Evolutionary conservation across 2,329 filamentous ascomycete species (phyloP).

Genomic region (Monilinia fructigena): DNA sequence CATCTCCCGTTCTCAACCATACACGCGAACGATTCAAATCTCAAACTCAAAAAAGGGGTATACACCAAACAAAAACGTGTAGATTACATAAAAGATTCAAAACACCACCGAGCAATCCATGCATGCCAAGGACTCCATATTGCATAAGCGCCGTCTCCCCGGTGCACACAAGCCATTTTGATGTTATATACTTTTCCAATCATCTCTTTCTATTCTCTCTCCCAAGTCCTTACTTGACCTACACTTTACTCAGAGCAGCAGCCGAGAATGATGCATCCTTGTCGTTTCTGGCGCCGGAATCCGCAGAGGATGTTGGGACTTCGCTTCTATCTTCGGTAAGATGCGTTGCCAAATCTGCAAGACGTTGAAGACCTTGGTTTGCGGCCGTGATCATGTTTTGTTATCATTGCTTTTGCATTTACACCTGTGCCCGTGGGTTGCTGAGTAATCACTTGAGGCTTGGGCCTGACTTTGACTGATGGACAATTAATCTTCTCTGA

Average conservation of each 20-base stretch:
- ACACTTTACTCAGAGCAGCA: not conserved
- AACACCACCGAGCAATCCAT: constrained; percentile 8
- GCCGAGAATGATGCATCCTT: not conserved
- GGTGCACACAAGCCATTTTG: not conserved
- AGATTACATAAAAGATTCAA: not conserved
- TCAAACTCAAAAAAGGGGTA: constrained; percentile 7
- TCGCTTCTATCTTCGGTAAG: constrained; percentile 17
- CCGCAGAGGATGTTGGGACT: not conserved
- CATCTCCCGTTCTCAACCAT: too few relatives aligned
- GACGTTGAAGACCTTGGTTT: constrained; percentile 51
- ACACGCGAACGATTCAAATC: not conserved
- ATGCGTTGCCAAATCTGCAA: constrained; percentile 51
- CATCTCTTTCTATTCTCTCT: not conserved
- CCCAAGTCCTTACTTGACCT: not conserved
- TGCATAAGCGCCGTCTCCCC: not conserved
- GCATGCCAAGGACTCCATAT: constrained; percentile 8
- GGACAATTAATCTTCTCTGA: constrained; percentile 5
- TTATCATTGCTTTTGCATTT: constrained; percentile 23
- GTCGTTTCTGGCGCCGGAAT: not conserved
- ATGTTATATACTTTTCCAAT: not conserved
- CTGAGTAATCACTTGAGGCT: not conserved
- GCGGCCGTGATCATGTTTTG: constrained; percentile 32
- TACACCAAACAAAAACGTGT: constrained; percentile 10
- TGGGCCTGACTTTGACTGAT: not conserved
- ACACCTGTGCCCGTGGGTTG: not conserved